phyloP scores from a whole-genome alignment of 2,329 filamentous ascomycete species.

The Pseudogymnoascus sp. region DNA sequence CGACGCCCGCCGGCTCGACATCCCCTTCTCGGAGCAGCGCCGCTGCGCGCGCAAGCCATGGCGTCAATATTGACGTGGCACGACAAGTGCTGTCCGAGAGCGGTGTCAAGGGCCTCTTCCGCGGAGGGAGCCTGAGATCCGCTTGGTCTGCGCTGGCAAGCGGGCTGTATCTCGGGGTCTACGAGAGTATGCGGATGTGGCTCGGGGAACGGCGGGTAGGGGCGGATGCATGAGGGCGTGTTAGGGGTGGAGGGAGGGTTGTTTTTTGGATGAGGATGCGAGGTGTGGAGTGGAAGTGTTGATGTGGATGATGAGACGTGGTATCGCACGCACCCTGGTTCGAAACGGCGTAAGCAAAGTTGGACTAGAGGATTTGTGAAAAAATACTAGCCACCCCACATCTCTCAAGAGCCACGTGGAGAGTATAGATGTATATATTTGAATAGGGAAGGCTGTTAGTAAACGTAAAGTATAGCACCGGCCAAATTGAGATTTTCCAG shows the following conservation, averaged over 20 bases:
- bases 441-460: background rate
- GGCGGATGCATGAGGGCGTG: background rate
- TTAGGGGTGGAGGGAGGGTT: background rate
- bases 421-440: slow-evolving; percentile 1
- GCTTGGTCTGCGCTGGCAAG: slow-evolving; percentile 77
- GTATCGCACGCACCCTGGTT: background rate
- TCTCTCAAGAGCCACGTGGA: background rate
- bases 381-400: background rate
- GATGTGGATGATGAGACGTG: slow-evolving; percentile 2
- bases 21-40: slow-evolving; percentile 20
- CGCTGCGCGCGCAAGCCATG: slow-evolving; percentile 19
- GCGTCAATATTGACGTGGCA: slow-evolving; percentile 45
- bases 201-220: slow-evolving; percentile 27
- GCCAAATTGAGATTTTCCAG: background rate
- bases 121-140: slow-evolving; percentile 63
- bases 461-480: background rate
- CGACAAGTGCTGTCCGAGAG: slow-evolving; percentile 56
- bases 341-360: background rate
- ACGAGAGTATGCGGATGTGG: slow-evolving; percentile 69
- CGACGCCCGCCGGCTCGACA: background rate
- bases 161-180: slow-evolving; percentile 77
- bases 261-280: background rate
- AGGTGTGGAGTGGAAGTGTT: background rate
- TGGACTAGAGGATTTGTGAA: background rate
- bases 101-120: slow-evolving; percentile 67